Percentiles rank a stretch among this genome's conserved stretches.
phyloP scores from a whole-genome alignment of 208 protist species.

The Wallacemonas rigidus region DNA sequence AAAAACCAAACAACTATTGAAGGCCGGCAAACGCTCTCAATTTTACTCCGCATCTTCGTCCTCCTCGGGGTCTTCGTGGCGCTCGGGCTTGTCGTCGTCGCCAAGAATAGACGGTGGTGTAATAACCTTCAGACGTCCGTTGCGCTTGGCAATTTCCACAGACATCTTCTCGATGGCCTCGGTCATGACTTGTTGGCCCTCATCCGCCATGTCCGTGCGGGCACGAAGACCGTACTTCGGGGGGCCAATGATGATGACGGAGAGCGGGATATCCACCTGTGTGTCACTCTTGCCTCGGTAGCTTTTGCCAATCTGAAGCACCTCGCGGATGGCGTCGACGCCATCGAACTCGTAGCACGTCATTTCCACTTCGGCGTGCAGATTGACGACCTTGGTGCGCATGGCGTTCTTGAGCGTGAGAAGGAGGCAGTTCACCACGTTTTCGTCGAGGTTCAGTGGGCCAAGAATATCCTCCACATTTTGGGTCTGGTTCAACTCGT shows the following conservation, averaged over 20 bases:
- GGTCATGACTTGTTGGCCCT: constrained; percentile 89
- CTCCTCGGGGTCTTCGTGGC: constrained; percentile 70
- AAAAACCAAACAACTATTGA: no score
- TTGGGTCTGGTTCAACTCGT: constrained; percentile 72
- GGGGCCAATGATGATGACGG: constrained; percentile 95
- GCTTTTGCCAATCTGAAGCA: constrained; percentile 91
- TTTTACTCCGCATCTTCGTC: constrained; percentile 73
- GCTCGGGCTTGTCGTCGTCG: constrained; percentile 41
- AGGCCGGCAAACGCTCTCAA: not conserved
- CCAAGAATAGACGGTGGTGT: constrained; percentile 54
- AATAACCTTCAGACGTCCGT: constrained; percentile 86
- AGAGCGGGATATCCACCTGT: constrained; percentile 74
- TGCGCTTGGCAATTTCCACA: constrained; percentile 84
- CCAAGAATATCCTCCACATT: constrained; percentile 75
- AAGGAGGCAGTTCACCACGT: constrained; percentile 56
- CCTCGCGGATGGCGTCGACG: constrained; percentile 97
- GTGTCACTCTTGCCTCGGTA: constrained; percentile 60
- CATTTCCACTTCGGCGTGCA: constrained; percentile 96
- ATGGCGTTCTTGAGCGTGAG: constrained; percentile 88
- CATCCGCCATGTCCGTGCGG: constrained; percentile 92
- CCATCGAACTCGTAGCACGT: constrained; percentile 98
- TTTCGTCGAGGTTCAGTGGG: constrained; percentile 69
- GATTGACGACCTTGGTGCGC: constrained; percentile 81
- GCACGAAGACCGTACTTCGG: constrained; percentile 95
- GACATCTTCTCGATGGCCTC: constrained; percentile 91